Evolutionary conservation across 2,329 filamentous ascomycete genomes (phyloP).

Genomic region (Diaporthe citriasiana): DNA sequence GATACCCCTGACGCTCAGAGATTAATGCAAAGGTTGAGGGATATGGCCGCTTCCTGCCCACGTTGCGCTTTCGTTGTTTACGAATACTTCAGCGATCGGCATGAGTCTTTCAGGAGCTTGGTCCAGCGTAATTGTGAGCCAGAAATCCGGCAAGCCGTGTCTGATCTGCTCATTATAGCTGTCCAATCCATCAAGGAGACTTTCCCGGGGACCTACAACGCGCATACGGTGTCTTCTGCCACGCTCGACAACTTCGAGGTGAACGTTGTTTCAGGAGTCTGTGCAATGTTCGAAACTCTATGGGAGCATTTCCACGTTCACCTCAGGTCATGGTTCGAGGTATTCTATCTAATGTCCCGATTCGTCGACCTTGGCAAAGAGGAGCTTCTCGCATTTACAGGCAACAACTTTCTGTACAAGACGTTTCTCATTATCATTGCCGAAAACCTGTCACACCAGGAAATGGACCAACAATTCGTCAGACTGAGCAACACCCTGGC

Average conservation of each 20-base stretch:
- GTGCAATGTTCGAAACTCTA: slow-evolving; percentile 67
- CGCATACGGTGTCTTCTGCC: slow-evolving; percentile 30
- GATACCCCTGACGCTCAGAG: slow-evolving; percentile 74
- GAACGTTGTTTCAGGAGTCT: slow-evolving; percentile 55
- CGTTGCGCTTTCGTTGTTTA: slow-evolving; percentile 72
- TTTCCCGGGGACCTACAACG: slow-evolving; percentile 63
- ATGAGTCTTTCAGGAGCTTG: slow-evolving; percentile 73
- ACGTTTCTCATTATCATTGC: slow-evolving; percentile 72
- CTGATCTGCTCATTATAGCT: slow-evolving; percentile 65
- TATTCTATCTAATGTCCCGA: slow-evolving; percentile 78
- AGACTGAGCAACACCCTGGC: slow-evolving; percentile 67
- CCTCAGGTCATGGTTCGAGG: slow-evolving; percentile 80
- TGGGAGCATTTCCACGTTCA: slow-evolving; percentile 74
- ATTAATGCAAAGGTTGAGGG: slow-evolving; percentile 59
- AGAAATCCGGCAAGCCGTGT: slow-evolving; percentile 66
- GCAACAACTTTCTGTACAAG: slow-evolving; percentile 71
- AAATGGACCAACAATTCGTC: slow-evolving; percentile 68
- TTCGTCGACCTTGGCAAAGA: slow-evolving; percentile 73
- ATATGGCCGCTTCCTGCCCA: slow-evolving; percentile 64
- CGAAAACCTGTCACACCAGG: slow-evolving; percentile 61
- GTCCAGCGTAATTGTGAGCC: slow-evolving; percentile 72
- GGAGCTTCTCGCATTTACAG: slow-evolving; percentile 72
- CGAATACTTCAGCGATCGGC: slow-evolving; percentile 70
- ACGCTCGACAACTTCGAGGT: slow-evolving; percentile 49
- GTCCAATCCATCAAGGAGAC: slow-evolving; percentile 66